Conservation (phyloP, 2,329 filamentous ascomycete genomes). For the Neocatenulostroma microsporum region DNA sequence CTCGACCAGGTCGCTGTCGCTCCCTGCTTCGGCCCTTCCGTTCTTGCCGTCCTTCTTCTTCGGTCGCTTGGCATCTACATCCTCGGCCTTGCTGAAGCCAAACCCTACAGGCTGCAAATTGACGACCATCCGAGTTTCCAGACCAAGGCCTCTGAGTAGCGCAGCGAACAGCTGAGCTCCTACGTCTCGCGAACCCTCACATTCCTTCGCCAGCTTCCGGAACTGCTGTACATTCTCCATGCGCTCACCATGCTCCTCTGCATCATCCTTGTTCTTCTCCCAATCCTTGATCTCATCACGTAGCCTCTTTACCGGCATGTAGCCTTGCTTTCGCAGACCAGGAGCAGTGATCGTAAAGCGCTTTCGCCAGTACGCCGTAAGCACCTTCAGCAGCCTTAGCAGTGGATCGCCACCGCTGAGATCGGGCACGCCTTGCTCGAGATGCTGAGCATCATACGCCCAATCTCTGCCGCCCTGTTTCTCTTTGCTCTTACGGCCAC, state of each 20-base stretch:
- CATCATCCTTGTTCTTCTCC: conserved; percentile 54
- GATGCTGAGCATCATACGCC: conserved; percentile 58
- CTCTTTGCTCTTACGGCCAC: conserved; percentile 33
- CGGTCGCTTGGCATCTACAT: conserved; percentile 51
- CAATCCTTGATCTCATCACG: conserved; percentile 67
- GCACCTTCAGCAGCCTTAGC: conserved; percentile 62
- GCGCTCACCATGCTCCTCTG: conserved; percentile 65
- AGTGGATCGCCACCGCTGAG: conserved; percentile 78
- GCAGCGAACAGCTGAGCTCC: conserved; percentile 87
- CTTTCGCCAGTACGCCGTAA: conserved; percentile 85
- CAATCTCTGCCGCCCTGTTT: conserved; percentile 56
- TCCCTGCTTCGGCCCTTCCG: conserved; percentile 7
- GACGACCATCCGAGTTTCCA: conserved; percentile 76
- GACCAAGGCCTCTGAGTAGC: conserved; percentile 66
- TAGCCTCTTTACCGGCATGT: conserved; percentile 67
- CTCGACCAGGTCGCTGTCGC: conserved; percentile 12
- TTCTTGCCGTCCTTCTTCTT: conserved; percentile 18
- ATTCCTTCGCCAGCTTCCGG: conserved; percentile 57
- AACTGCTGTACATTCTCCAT: conserved; percentile 62
- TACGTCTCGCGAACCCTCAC: conserved; percentile 76
- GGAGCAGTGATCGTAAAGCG: conserved; percentile 70
- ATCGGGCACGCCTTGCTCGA: conserved; percentile 65
- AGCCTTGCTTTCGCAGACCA: conserved; percentile 80
- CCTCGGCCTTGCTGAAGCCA: conserved; percentile 81
- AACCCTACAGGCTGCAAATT: conserved; percentile 83